Evolutionary conservation across 257 asterid species (phyloP).

Genomic region (Solanum pimpinellifolium): DNA sequence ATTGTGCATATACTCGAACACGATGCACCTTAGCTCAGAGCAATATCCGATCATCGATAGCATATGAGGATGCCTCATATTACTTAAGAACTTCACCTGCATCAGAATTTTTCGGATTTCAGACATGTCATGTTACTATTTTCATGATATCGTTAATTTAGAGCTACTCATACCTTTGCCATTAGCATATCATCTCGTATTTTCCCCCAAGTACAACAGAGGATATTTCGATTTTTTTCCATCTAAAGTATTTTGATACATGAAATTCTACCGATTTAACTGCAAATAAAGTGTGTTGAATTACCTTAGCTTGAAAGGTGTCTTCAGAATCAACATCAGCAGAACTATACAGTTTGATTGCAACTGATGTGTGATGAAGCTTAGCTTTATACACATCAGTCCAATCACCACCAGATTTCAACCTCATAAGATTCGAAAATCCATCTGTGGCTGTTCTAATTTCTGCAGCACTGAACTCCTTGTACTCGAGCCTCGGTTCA

Average conservation of each 20-base stretch:
- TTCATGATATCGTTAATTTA: background rate
- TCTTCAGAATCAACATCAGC: conserved; percentile 12
- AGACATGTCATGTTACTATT: background rate
- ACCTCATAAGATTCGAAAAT: conserved; percentile 33
- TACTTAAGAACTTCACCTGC: conserved; percentile 43
- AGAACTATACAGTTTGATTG: conserved; percentile 28
- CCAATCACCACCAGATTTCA: conserved; percentile 34
- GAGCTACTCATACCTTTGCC: background rate
- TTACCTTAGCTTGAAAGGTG: conserved; percentile 35
- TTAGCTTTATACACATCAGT: conserved; percentile 39
- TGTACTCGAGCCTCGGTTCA: conserved; percentile 20
- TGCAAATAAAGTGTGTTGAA: background rate
- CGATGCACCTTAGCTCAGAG: conserved; percentile 44
- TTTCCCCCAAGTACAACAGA: background rate
- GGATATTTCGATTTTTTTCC: background rate
- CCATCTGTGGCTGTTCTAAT: conserved; percentile 48
- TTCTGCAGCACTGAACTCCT: conserved; percentile 46
- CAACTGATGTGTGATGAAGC: conserved; percentile 31
- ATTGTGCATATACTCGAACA: conserved; percentile 44
- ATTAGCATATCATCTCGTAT: background rate
- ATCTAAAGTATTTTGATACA: background rate
- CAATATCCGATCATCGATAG: conserved; percentile 54
- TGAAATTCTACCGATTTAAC: background rate
- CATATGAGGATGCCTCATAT: conserved; percentile 45
- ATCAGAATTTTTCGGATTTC: background rate